Base-by-base conservation (phyloP, 2,329 filamentous ascomycete genomes). In the Alternaria triticimaculans region DNA sequence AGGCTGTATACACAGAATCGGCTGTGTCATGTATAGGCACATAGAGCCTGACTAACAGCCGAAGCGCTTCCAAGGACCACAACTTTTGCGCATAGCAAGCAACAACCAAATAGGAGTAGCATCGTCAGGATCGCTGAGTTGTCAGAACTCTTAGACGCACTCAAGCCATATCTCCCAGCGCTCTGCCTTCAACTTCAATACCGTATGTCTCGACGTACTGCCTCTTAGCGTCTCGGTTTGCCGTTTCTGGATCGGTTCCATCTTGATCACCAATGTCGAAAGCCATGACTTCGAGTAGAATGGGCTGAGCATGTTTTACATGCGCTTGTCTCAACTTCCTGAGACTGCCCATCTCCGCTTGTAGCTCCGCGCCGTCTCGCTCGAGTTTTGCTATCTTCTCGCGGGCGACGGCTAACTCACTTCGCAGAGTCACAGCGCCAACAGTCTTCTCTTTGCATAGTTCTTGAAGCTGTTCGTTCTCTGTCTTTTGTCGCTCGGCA, bases 121-220 rank as follows among this genome's bases (percentile, higher is more conserved):
- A 0, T 6, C 9, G 0, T 18, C 37, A 18, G 1, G 9, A 41
- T 41, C 37, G 9, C 37, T 18, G n/a, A 41, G 37, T 41, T 41
- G 9, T 41, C n/a, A 0, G 9, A 18, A 41, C 1, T 18, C 1
- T 0, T 2, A 0, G 37, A 10, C n/a, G 0, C 37, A 18, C 37
- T 41, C 37, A 41, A 3, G 5, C n/a, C n/a, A 41, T 41, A 18
- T 41, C 37, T 4, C n/a, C 1, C 37, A 41, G 4, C 33, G 33
- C 33, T 37, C 33, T 2, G 4, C 2, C 33, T 37, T 37, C 33
- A 37, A 37, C 33, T 37, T 37, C 33, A 0, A 37, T 37, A 37
- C 33, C 33, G 33, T 37, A 37, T 0, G 33, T 37, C 33, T 37
- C 33, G 33, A 37, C 33, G 7, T 37, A 37, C 33, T 37, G 33